Evolutionary conservation across 331 rosid species (phyloP).

Genomic region (Quercus lobata): DNA sequence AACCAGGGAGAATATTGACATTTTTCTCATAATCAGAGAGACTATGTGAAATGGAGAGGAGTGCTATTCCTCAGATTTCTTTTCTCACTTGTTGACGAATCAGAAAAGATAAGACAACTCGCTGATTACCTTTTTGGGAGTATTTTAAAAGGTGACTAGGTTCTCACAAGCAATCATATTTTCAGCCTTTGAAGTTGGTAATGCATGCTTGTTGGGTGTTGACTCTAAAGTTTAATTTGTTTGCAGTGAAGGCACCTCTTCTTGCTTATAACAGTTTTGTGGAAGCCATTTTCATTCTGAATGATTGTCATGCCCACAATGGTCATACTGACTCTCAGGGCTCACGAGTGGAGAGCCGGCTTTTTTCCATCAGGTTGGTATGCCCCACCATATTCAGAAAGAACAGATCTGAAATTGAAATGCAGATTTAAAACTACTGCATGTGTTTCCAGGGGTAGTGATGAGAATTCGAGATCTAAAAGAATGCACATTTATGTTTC

Average conservation of each 20-base stretch:
- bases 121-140: conserved; percentile 80
- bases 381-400: conserved; percentile 1
- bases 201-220: conserved; percentile 13
- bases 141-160: conserved; percentile 74
- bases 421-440: conserved; percentile 5
- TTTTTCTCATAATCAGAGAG: conserved; percentile 53
- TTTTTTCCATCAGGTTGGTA: conserved; percentile 76
- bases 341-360: conserved; percentile 51
- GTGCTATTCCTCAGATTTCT: conserved; percentile 93
- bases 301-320: conserved; percentile 66
- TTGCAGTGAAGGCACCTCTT: conserved; percentile 88
- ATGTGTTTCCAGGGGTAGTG: conserved; percentile 57
- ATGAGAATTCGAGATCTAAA: conserved; percentile 71
- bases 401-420: conserved; percentile 3
- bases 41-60: conserved; percentile 98
- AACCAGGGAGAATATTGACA: conserved; percentile 1
- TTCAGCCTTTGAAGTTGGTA: conserved; percentile 19
- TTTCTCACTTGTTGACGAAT: conserved; percentile 92
- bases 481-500: conserved; percentile 87
- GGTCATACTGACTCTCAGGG: conserved; percentile 58
- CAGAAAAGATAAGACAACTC: conserved; percentile 77
- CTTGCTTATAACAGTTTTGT: conserved; percentile 89
- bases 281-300: conserved; percentile 88
- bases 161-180: conserved; percentile 16
- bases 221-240: conserved; percentile 1